phyloP scores from a whole-genome alignment of 129 eudicot genomes.

The Kitagawia praeruptora region DNA sequence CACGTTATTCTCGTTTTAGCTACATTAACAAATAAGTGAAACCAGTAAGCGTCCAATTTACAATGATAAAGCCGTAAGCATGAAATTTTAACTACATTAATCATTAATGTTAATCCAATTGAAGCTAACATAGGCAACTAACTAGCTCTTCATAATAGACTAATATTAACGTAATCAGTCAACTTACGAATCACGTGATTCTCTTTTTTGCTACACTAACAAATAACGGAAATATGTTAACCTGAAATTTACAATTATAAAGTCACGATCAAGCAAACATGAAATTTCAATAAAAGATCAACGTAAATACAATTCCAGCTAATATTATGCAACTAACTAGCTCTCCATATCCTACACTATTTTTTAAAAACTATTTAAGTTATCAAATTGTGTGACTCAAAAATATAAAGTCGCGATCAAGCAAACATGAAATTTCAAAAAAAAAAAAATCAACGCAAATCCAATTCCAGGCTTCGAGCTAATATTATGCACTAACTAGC shows the following conservation, averaged over 20 bases:
- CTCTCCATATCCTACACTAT: background rate
- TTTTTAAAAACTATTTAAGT: background rate
- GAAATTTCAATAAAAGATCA: too few relatives aligned
- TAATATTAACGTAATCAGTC: background rate
- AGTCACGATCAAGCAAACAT: background rate
- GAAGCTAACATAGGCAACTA: background rate
- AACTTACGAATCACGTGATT: background rate
- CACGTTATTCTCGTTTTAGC: background rate
- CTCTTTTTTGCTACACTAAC: background rate
- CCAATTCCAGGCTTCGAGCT: too few relatives aligned
- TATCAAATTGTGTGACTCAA: background rate
- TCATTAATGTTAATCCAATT: background rate
- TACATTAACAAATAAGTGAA: background rate
- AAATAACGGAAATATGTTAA: background rate
- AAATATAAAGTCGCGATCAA: background rate
- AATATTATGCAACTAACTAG: background rate
- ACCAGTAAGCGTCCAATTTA: background rate
- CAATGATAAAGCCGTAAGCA: background rate
- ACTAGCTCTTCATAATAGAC: background rate
- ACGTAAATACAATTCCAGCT: background rate
- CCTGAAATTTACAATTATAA: background rate
- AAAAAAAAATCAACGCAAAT: too few relatives aligned
- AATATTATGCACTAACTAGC: too few relatives aligned
- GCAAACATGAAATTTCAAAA: background rate
- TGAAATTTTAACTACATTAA: too few relatives aligned